Evolutionary conservation across 78 protist genomes (phyloP), one percentile per base, ranked within the genome.

Genomic region (Dictyostelium firmibasis): DNA sequence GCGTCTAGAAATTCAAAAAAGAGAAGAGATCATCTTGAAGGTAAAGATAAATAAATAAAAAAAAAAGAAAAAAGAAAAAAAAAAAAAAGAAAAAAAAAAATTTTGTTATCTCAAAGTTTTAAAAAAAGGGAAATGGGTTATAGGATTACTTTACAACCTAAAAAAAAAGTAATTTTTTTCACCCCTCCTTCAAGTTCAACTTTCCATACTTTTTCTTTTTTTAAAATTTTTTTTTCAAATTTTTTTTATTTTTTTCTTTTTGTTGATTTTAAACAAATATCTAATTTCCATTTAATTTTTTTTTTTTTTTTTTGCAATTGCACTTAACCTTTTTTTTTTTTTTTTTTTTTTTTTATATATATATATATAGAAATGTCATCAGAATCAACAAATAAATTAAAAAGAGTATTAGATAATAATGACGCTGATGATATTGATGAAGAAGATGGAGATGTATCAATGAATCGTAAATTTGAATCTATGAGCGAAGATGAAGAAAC

Each of bases 361-460:
- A 23, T 5, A 43, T n/a, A 6, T 41, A 36, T n/a, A 35, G 60
- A 41, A 36, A 77, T 77, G 60, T 20, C 57, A n/a, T 16, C 50
- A 35, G 38, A 57, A 31, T 27, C 33, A 25, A 18, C 76, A 62
- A 70, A 82, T 57, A 64, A 50, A 82, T 57, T 82, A 35, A 82
- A 62, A 33, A 82, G n/a, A 31, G 76, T 50, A 2, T 82, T 82
- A 57, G 35, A 64, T 33, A 75, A 38, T 0, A 74, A 81, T 23
- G 35, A 64, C 35, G 20, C 27, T 25, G 67, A 84, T 84, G 91
- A 84, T 20, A 84, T 84, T 14, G 91, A 84, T 84, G 82, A 41
- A 38, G 91, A 64, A 29, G 70, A 33, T 69, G 89, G n/a, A 29
- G 70, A 35, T 70, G 91, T 41, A 3, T 14, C 62, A 35, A 72